phyloP scores from a whole-genome alignment of 1,139 yeast genomes.

The Meyerozyma athensensis region DNA sequence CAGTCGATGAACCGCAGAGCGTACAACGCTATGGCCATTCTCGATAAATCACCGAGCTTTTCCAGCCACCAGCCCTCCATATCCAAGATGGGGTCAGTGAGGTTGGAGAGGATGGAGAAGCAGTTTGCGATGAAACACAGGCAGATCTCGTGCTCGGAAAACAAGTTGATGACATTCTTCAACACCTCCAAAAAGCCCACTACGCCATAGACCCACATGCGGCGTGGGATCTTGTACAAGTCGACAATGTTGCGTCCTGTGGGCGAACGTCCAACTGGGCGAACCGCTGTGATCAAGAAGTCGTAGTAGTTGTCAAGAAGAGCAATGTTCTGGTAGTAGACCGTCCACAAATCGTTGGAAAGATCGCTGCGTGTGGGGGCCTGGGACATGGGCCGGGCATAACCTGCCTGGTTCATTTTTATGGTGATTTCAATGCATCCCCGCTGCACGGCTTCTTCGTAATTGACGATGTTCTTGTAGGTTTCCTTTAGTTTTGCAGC shows the following conservation, averaged over 20 bases:
- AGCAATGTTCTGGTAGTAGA: conserved; percentile 62
- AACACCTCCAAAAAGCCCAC: conserved; percentile 75
- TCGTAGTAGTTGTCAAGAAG: conserved; percentile 67
- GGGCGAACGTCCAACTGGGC: conserved; percentile 56
- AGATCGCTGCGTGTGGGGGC: conserved; percentile 33
- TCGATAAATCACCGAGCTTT: conserved; percentile 69
- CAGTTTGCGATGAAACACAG: conserved; percentile 46
- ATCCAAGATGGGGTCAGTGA: conserved; percentile 48
- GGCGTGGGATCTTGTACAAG: conserved; percentile 67
- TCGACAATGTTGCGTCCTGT: conserved; percentile 74
- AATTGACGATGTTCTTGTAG: conserved; percentile 61
- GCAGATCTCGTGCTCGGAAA: conserved; percentile 46
- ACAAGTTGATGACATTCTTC: conserved; percentile 62
- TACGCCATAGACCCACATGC: conserved; percentile 82
- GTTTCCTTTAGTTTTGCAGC: conserved; percentile 71
- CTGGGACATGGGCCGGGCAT: neutral
- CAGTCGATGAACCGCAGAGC: conserved; percentile 76
- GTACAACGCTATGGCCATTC: conserved; percentile 81
- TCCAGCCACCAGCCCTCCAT: conserved; percentile 78
- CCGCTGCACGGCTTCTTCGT: conserved; percentile 66
- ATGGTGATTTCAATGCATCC: conserved; percentile 54
- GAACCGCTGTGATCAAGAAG: conserved; percentile 63
- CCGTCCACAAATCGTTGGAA: conserved; percentile 64
- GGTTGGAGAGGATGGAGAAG: conserved; percentile 48
- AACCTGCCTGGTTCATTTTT: conserved; percentile 37